A percentile compares a stretch with the other conserved stretches of the same genome.
phyloP scores from a whole-genome alignment of 345 rosid species.

The Durio zibethinus region DNA sequence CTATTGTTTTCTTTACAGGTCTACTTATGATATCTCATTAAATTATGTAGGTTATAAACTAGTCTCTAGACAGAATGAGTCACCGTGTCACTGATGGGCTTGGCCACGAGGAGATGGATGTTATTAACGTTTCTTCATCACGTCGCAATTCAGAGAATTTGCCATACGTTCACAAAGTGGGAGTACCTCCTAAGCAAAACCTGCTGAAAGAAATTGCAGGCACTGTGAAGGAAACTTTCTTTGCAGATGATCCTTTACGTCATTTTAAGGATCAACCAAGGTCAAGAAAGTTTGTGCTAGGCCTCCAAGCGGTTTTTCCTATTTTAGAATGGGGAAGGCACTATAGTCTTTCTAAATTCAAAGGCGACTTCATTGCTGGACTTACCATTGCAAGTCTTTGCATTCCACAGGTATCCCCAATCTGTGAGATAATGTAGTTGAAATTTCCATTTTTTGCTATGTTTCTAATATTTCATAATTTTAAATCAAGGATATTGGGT shows the following conservation, averaged over 20 bases:
- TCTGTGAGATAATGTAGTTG: neutral
- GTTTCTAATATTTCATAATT: neutral
- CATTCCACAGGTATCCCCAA: constrained; percentile 70
- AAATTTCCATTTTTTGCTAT: neutral
- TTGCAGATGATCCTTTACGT: constrained; percentile 83
- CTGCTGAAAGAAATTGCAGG: constrained; percentile 54
- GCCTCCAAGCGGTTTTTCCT: constrained; percentile 72
- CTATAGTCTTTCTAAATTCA: constrained; percentile 50
- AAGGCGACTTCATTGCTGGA: constrained; percentile 80
- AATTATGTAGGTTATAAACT: neutral
- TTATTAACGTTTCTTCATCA: constrained; percentile 13
- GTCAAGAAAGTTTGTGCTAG: constrained; percentile 55
- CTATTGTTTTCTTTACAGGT: neutral
- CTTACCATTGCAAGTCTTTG: constrained; percentile 95
- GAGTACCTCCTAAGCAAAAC: constrained; percentile 69
- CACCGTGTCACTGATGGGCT: neutral
- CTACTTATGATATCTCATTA: neutral
- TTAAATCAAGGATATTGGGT: constrained; percentile 69
- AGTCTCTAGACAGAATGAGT: constrained; percentile 4
- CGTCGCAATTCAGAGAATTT: constrained; percentile 13
- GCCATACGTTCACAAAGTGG: constrained; percentile 66
- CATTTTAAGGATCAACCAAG: constrained; percentile 67
- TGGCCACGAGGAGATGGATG: constrained; percentile 13
- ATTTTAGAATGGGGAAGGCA: constrained; percentile 64
- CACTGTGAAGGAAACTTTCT: constrained; percentile 72